These are phyloP conservation scores for Nannochloropsis oceanica DNA, from an alignment of 108 stramenopile species.

Conservation along the genomic window DNA sequence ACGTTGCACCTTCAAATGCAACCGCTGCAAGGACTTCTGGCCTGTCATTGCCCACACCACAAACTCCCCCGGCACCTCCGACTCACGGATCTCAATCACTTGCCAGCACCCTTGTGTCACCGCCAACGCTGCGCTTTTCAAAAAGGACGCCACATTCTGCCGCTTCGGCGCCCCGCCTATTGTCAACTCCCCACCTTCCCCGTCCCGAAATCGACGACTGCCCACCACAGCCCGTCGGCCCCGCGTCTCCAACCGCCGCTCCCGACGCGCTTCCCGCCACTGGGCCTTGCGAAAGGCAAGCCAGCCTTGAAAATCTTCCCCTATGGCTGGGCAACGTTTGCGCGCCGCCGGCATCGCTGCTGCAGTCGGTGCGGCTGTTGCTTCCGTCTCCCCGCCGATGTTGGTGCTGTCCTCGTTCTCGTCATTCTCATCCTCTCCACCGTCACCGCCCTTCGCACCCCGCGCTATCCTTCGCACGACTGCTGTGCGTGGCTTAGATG, in stretches of 20 bases:
- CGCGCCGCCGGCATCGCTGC: background rate
- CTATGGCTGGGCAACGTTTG: background rate
- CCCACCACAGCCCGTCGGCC: background rate
- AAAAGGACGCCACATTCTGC: conserved; percentile 28
- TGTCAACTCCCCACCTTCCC: background rate
- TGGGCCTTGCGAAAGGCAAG: conserved; percentile 61
- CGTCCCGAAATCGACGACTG: background rate
- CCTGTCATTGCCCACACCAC: conserved; percentile 77
- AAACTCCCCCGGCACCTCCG: conserved; percentile 62
- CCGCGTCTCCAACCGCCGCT: conserved; percentile 13
- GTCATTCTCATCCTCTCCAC: background rate
- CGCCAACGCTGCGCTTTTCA: background rate
- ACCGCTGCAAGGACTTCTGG: conserved; percentile 53
- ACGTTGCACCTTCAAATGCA: background rate
- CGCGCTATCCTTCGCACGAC: background rate
- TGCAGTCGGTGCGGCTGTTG: background rate
- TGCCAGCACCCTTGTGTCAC: conserved; percentile 51
- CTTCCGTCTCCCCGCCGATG: background rate
- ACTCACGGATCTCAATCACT: conserved; percentile 74
- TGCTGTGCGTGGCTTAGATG: background rate
- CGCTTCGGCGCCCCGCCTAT: conserved; percentile 7
- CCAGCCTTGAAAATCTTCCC: conserved; percentile 52
- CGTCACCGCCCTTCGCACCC: background rate
- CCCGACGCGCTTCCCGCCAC: conserved; percentile 60
- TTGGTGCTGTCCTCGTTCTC: background rate